A percentile compares a stretch with the other conserved stretches of the same genome.
Evolutionary conservation across 768 basidiomycete species (phyloP).

Genomic region (Rhodotorula babjevae): DNA sequence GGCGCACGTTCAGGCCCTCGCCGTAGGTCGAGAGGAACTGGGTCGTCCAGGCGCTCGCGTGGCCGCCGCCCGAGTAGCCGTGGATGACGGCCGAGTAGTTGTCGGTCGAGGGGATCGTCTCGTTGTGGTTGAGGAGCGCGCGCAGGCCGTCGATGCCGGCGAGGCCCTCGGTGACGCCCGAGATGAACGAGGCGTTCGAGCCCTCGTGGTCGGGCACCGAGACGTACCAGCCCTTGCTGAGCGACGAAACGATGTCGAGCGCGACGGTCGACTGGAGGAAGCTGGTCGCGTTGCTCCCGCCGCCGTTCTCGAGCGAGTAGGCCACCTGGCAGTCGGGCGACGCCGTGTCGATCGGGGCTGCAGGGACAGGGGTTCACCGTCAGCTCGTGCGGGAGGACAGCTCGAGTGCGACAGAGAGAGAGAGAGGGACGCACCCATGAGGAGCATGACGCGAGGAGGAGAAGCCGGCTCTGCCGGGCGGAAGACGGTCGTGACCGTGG

Average conservation of each 20-base stretch:
- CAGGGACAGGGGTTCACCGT: not conserved
- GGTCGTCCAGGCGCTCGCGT: not conserved
- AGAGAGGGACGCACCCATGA: not conserved
- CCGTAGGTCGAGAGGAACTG: not conserved
- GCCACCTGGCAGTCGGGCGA: not conserved
- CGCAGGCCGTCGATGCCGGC: conserved; percentile 12
- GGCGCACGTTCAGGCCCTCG: conserved; percentile 1
- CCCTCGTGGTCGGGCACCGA: conserved; percentile 12
- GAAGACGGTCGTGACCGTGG: not conserved
- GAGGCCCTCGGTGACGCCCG: conserved; percentile 2
- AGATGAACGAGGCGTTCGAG: not conserved
- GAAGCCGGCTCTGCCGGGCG: not conserved
- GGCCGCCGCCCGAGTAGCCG: conserved; percentile 10
- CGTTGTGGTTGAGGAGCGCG: not conserved
- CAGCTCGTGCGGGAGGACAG: not conserved
- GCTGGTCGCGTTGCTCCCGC: not conserved
- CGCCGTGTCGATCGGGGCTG: conserved; percentile 5
- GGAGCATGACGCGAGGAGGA: not conserved
- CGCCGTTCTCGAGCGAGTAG: not conserved
- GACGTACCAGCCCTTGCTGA: conserved; percentile 6
- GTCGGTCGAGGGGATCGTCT: not conserved
- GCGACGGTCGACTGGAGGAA: not conserved
- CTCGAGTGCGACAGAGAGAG: too few species aligned
- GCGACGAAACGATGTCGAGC: not conserved
- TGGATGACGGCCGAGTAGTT: conserved; percentile 4